phyloP scores from a whole-genome alignment of 352 stramenopile species.

The Globisporangium abappressorium region DNA sequence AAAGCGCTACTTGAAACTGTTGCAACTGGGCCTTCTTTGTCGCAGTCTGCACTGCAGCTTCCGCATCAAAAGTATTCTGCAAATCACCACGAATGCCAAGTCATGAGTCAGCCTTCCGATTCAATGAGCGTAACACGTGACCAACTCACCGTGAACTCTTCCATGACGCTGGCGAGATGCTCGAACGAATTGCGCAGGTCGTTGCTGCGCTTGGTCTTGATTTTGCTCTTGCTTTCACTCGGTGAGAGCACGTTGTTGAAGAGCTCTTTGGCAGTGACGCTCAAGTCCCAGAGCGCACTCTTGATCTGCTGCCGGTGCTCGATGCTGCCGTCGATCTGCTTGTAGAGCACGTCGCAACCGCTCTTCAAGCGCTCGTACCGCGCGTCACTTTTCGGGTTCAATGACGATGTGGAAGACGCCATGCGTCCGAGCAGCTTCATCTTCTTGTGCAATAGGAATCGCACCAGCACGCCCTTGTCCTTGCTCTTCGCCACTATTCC shows the following conservation, averaged over 20 bases:
- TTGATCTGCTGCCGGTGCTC: conserved; percentile 26
- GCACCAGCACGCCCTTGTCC: conserved; percentile 15
- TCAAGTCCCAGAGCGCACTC: conserved; percentile 23
- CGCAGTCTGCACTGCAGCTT: conserved; percentile 29
- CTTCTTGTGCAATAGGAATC: conserved; percentile 23
- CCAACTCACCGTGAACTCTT: conserved; percentile 13
- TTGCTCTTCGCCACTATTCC: neutral
- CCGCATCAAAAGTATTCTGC: conserved; percentile 18
- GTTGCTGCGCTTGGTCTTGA: conserved; percentile 4
- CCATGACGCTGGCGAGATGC: conserved; percentile 5
- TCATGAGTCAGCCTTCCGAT: too few relatives aligned
- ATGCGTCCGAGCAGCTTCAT: conserved; percentile 14
- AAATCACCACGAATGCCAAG: neutral
- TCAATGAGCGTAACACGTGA: too few relatives aligned
- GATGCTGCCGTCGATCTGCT: conserved; percentile 30
- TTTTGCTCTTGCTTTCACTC: neutral
- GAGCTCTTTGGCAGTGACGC: conserved; percentile 11
- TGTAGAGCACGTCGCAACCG: conserved; percentile 21
- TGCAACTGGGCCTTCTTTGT: conserved; percentile 33
- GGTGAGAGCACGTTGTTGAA: neutral
- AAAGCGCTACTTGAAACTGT: conserved; percentile 26
- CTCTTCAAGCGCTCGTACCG: conserved; percentile 38
- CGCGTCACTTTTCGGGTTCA: conserved; percentile 18
- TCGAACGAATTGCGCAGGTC: conserved; percentile 4
- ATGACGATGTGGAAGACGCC: conserved; percentile 2